These are phyloP conservation scores for Angomonas desouzai DNA, from an alignment of 208 protist genomes.

Conservation along the genomic window DNA sequence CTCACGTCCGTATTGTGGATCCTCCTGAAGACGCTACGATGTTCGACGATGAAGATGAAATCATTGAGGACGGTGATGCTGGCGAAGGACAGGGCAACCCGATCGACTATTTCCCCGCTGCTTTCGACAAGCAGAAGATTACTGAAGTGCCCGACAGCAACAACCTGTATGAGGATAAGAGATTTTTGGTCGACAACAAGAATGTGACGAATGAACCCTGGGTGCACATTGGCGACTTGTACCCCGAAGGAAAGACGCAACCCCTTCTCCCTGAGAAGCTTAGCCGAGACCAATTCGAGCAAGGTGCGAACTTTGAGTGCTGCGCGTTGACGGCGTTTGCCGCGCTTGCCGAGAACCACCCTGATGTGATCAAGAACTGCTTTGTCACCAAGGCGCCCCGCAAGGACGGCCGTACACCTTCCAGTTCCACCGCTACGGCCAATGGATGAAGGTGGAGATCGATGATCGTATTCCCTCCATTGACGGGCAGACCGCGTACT, in stretches of 20 bases:
- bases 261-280: conserved; percentile 46
- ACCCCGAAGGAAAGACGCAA: conserved; percentile 48
- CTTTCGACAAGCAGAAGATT: conserved; percentile 20
- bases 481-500: conserved; percentile 49
- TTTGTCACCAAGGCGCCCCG: conserved; percentile 44
- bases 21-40: conserved; percentile 50
- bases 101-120: conserved; percentile 54
- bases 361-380: conserved; percentile 51
- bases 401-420: conserved; percentile 59
- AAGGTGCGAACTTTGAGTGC: conserved; percentile 59
- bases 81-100: conserved; percentile 27
- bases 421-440: conserved; percentile 58
- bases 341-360: conserved; percentile 36
- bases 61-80: conserved; percentile 61
- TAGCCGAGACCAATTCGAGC: conserved; percentile 45
- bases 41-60: conserved; percentile 65
- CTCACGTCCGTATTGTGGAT: conserved; percentile 60
- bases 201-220: conserved; percentile 40
- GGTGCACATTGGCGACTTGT: conserved; percentile 65
- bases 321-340: conserved; percentile 47
- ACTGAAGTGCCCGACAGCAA: conserved; percentile 33
- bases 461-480: conserved; percentile 55
- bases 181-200: conserved; percentile 46
- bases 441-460: conserved; percentile 57
- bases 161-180: conserved; percentile 44